These are phyloP conservation scores for Musa acuminata DNA, from an alignment of 176 grass and related monocot genomes.

Conservation along the genomic window DNA sequence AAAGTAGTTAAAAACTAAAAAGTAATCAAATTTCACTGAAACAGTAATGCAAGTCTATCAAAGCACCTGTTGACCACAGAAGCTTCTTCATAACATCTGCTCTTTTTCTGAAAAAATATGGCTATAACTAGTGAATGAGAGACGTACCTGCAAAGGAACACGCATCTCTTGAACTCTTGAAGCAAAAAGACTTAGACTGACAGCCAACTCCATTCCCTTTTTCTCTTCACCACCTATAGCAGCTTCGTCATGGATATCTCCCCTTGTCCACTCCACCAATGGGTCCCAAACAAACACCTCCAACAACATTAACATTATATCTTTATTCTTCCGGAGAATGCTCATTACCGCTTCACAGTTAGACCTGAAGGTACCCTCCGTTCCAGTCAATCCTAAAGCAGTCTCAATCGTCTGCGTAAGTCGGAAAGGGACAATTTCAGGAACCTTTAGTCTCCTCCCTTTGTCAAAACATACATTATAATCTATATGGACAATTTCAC, in stretches of 20 bases:
- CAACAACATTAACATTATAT: conserved; percentile 93
- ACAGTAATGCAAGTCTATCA: background rate
- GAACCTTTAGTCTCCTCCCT: conserved; percentile 91
- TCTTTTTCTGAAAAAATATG: background rate
- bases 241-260: conserved; percentile 88
- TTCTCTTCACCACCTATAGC: conserved; percentile 93
- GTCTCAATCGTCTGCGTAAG: conserved; percentile 93
- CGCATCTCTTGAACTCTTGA: conserved; percentile 92
- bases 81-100: background rate
- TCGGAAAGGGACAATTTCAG: conserved; percentile 97
- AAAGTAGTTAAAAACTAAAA: background rate
- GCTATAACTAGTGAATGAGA: background rate
- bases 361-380: conserved; percentile 75
- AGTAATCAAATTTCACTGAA: background rate
- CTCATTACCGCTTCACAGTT: conserved; percentile 76
- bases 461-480: conserved; percentile 99
- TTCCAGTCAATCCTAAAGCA: conserved; percentile 79
- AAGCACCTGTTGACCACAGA: background rate
- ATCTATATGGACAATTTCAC: conserved; percentile 95
- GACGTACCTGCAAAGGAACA: conserved; percentile 85
- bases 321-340: conserved; percentile 76
- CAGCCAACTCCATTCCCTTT: conserved; percentile 97
- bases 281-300: conserved; percentile 98
- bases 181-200: conserved; percentile 96
- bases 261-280: conserved; percentile 84